A percentile compares a stretch with the other conserved stretches of the same genome.
Conservation (phyloP, 306 rosid species). For the Dryas drummondii region DNA sequence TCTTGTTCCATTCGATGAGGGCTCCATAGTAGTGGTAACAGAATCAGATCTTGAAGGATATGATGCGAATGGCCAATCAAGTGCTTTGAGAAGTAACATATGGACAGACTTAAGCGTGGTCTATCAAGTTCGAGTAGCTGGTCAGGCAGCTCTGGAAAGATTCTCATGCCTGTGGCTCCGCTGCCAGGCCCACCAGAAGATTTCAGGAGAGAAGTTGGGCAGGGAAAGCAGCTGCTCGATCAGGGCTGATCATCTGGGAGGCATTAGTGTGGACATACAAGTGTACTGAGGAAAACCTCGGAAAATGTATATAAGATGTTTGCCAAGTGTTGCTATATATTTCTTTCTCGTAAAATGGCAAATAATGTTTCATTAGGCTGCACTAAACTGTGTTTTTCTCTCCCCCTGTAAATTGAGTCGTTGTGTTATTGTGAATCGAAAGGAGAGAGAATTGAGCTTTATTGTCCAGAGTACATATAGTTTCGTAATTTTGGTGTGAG, state of each 20-base stretch:
- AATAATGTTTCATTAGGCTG: slow-evolving; percentile 37
- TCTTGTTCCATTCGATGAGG: slow-evolving; percentile 65
- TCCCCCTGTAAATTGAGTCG: slow-evolving; percentile 36
- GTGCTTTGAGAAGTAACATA: slow-evolving; percentile 45
- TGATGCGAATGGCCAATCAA: slow-evolving; percentile 42
- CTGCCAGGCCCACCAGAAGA: slow-evolving; percentile 48
- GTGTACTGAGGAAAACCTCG: slow-evolving; percentile 50
- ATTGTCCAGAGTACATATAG: neutral
- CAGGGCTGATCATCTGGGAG: slow-evolving; percentile 56
- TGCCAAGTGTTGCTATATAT: slow-evolving; percentile 18
- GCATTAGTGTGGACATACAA: slow-evolving; percentile 76
- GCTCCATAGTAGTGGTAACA: slow-evolving; percentile 75
- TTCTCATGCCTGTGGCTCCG: slow-evolving; percentile 90
- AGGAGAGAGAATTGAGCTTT: slow-evolving; percentile 18
- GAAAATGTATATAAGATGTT: slow-evolving; percentile 22
- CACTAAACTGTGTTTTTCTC: slow-evolving; percentile 24
- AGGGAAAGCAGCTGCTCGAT: slow-evolving; percentile 60
- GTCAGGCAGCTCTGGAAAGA: slow-evolving; percentile 81
- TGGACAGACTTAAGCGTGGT: slow-evolving; percentile 89
- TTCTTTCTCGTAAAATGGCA: slow-evolving; percentile 26
- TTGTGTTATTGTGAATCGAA: slow-evolving; percentile 21
- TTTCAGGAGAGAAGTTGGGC: slow-evolving; percentile 44
- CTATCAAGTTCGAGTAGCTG: slow-evolving; percentile 72
- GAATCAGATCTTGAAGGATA: slow-evolving; percentile 89
- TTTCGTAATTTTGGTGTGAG: no score